A percentile compares a stretch with the other conserved stretches of the same genome.
These are phyloP conservation scores for Pulveroboletus sp. DNA, from an alignment of 768 basidiomycete species.

Conservation along the genomic window DNA sequence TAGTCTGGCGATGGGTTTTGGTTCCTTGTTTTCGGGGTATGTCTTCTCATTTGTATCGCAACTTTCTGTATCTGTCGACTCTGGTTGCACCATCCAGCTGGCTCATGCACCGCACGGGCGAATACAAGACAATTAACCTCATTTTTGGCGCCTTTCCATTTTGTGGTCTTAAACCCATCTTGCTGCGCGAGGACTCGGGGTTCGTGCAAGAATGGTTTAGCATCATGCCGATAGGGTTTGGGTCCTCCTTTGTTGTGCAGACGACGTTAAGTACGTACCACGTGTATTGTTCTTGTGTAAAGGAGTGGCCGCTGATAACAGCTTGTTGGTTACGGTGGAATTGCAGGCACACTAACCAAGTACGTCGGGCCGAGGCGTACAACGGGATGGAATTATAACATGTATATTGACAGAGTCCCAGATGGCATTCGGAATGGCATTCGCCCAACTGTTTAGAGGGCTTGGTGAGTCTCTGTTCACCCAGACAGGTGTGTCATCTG, in stretches of 20 bases:
- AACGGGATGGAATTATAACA: too few species aligned
- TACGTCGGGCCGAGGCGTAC: too few species aligned
- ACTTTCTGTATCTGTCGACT: too few species aligned
- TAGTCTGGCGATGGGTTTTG: conserved; percentile 12
- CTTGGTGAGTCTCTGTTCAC: conserved; percentile 3
- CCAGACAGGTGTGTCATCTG: background rate
- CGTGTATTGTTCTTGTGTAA: too few species aligned
- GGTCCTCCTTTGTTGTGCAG: conserved; percentile 13
- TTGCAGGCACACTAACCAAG: conserved; percentile 10
- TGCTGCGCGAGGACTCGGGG: conserved; percentile 7
- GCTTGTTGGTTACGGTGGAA: conserved; percentile 7
- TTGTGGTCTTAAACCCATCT: conserved; percentile 5
- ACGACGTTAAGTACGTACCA: conserved; percentile 11
- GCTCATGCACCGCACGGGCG: conserved; percentile 10
- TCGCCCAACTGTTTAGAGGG: conserved; percentile 9
- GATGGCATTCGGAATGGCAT: conserved; percentile 1
- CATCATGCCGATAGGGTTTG: conserved; percentile 17
- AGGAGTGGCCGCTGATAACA: too few species aligned
- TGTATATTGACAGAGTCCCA: conserved; percentile 5
- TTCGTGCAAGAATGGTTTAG: conserved; percentile 10
- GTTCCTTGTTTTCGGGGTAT: conserved; percentile 10
- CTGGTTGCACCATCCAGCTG: background rate
- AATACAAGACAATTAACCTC: conserved; percentile 6
- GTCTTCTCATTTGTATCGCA: too few species aligned
- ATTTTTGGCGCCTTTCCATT: conserved; percentile 12